A percentile compares a stretch with the other conserved stretches of the same genome.
phyloP scores from a whole-genome alignment of 441 rosid genomes.

The Breynia disticha region DNA sequence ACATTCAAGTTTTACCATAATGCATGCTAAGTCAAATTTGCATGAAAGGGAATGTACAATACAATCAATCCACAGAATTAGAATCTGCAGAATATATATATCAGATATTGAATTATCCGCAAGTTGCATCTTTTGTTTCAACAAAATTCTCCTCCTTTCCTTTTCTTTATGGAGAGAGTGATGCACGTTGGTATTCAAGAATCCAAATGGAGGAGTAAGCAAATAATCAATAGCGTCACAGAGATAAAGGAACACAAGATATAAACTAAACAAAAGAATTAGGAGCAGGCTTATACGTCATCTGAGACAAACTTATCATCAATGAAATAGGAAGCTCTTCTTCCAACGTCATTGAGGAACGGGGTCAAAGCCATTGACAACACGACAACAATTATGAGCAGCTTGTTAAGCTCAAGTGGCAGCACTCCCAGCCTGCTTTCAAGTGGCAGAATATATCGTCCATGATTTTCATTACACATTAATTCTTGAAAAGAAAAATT shows the following conservation, averaged over 20 bases:
- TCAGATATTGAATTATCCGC: too few relatives aligned
- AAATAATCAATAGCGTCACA: too few relatives aligned
- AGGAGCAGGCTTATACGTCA: slow-evolving; percentile 29
- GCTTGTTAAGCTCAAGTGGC: slow-evolving; percentile 95
- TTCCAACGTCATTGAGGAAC: slow-evolving; percentile 73
- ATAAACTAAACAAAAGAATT: neutral
- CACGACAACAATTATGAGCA: slow-evolving; percentile 94
- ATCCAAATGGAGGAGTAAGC: too few relatives aligned
- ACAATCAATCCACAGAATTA: neutral
- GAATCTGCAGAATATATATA: neutral
- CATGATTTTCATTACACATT: too few relatives aligned
- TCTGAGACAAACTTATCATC: slow-evolving; percentile 39
- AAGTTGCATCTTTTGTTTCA: too few relatives aligned
- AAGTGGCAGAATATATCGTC: slow-evolving; percentile 11
- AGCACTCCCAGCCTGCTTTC: slow-evolving; percentile 83
- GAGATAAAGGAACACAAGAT: neutral
- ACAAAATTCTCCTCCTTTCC: too few relatives aligned
- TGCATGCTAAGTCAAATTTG: slow-evolving; percentile 3
- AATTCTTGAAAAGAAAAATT: slow-evolving; percentile 1
- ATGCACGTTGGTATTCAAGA: too few relatives aligned
- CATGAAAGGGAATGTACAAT: neutral
- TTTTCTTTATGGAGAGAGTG: too few relatives aligned
- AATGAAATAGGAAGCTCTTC: slow-evolving; percentile 68
- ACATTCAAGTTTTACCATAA: slow-evolving; percentile 9
- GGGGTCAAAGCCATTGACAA: slow-evolving; percentile 98